Base-by-base conservation (phyloP, 2,329 filamentous ascomycete genomes). In the Cladophialophora yegresii region DNA sequence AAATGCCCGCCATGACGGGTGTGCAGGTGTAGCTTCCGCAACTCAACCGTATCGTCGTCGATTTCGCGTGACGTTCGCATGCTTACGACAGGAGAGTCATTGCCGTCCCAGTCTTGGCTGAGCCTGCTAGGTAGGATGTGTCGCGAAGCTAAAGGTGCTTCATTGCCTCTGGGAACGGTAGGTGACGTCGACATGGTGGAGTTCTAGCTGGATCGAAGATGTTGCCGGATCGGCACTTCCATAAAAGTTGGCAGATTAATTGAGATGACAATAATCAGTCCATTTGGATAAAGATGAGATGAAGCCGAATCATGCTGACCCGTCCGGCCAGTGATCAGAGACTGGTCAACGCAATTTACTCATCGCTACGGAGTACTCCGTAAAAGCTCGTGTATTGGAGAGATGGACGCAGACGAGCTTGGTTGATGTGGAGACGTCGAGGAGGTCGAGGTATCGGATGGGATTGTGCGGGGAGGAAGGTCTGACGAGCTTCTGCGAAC, bases 11-110 rank as follows among this genome's bases (percentile, higher is more conserved):
- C 47, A 30, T 32, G 36, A 8, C n/a, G 45, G 13, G 26, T 20
- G 33, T 33, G 23, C 20, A 59, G 61, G 54, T 60, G 63, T 33
- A 68, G 51, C 54, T 54, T 66, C 9, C 58, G 57, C 57, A 66
- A 43, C 54, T 68, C 66, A 43, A 60, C 54, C 5, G 54, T 43
- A 28, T 66, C 61, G 7, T 36, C 20, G 3, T 36, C 58, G 13
- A 50, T 30, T 20, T 66, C 64, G 53, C 53, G 54, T 1, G 64
- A 66, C 12, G 57, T 56, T 40, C 58, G 47, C 10, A 60, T 64
- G 16, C 30, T 28, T n/a, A 43, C 61, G 16, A 60, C n/a, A 9
- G 54, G 28, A 8, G 62, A 47, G 28, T 62, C 61, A 20, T 66
- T 61, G 58, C 49, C 58, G 49, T 40, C 40, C n/a, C 54, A 53